phyloP scores from a whole-genome alignment of 768 basidiomycete genomes.

The Termitomyces sp. region DNA sequence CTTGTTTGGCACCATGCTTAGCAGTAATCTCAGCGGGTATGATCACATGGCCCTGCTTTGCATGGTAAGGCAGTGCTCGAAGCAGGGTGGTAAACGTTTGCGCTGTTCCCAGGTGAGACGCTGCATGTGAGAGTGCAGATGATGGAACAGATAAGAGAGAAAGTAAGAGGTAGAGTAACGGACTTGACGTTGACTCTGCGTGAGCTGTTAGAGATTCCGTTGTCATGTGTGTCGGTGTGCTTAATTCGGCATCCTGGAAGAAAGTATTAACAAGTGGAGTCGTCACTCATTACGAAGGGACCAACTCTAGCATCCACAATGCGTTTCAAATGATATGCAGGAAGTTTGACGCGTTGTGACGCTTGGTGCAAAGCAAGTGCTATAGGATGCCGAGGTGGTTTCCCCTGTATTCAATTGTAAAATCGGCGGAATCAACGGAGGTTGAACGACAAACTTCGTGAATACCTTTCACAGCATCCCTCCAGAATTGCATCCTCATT shows the following conservation, averaged over 20 bases:
- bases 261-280: slow-evolving; percentile 11
- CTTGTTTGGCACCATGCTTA: slow-evolving; percentile 71
- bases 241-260: slow-evolving; percentile 59
- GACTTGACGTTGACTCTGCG: slow-evolving; percentile 77
- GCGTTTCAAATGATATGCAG: slow-evolving; percentile 73
- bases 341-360: slow-evolving; percentile 42
- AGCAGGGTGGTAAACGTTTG: slow-evolving; percentile 68
- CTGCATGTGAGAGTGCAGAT: slow-evolving; percentile 63
- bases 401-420: slow-evolving; percentile 40
- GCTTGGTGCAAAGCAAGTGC: slow-evolving; percentile 66
- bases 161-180: slow-evolving; percentile 70
- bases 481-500: slow-evolving; percentile 87
- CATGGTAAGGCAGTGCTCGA: slow-evolving; percentile 75
- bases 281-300: slow-evolving; percentile 11
- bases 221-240: slow-evolving; percentile 60
- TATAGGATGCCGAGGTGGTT: slow-evolving; percentile 76
- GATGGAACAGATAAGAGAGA: slow-evolving; percentile 55
- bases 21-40: slow-evolving; percentile 82
- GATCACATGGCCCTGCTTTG: slow-evolving; percentile 61
- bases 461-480: slow-evolving; percentile 68
- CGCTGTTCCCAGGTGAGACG: slow-evolving; percentile 76
- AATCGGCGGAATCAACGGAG: slow-evolving; percentile 5
- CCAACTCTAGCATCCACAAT: slow-evolving; percentile 82
- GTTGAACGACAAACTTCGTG: slow-evolving; percentile 42
- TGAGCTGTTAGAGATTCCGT: slow-evolving; percentile 63